Conservation (phyloP, 441 rosid genomes). For the Croton setiger region DNA sequence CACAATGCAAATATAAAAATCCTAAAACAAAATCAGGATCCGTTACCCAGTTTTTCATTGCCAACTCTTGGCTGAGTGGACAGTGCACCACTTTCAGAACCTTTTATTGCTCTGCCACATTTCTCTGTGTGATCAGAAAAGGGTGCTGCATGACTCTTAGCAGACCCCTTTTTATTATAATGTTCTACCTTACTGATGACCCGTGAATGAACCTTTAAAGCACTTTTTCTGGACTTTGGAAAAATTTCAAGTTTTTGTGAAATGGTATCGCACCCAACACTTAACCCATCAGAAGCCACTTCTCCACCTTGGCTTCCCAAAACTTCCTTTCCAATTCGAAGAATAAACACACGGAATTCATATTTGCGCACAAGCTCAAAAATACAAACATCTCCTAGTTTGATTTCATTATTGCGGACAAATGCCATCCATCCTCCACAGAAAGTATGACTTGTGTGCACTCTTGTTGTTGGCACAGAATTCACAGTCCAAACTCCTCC, state of each 20-base stretch:
- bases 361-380: conserved; percentile 45
- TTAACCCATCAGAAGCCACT: conserved; percentile 25
- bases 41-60: conserved; percentile 31
- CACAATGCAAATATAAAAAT: neutral
- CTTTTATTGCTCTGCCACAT: conserved; percentile 18
- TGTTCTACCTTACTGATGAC: conserved; percentile 29
- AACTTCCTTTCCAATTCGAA: conserved; percentile 44
- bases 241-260: conserved; percentile 26
- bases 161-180: conserved; percentile 27
- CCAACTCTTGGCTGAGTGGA: conserved; percentile 23
- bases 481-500: conserved; percentile 56
- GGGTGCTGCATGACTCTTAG: conserved; percentile 20
- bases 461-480: conserved; percentile 63
- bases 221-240: conserved; percentile 32
- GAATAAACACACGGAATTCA: conserved; percentile 54
- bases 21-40: conserved; percentile 11
- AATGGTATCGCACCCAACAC: conserved; percentile 22
- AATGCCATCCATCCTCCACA: conserved; percentile 73
- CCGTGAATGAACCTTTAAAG: conserved; percentile 34
- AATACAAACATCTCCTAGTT: conserved; percentile 51
- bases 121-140: conserved; percentile 18
- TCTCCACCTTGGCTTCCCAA: conserved; percentile 27
- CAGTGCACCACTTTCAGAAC: conserved; percentile 21
- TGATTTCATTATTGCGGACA: conserved; percentile 48
- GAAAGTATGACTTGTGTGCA: conserved; percentile 58